Percentiles rank a stretch among this genome's conserved stretches.
These are phyloP conservation scores for Hypericum androsaemum DNA, from an alignment of 345 rosid species.

Conservation along the genomic window DNA sequence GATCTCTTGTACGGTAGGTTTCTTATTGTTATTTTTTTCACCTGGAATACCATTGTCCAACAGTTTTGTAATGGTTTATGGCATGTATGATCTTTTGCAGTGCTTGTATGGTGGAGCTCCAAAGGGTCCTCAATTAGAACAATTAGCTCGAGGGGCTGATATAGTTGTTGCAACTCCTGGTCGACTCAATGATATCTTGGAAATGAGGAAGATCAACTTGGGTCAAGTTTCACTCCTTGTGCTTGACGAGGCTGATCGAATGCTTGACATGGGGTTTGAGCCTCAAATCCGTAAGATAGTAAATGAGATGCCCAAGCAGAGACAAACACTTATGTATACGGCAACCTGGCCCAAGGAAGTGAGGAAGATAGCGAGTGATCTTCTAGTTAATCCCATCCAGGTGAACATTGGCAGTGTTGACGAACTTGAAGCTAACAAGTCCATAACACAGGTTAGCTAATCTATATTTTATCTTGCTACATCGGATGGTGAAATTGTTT, in stretches of 20 bases:
- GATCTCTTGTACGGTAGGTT: conserved; percentile 79
- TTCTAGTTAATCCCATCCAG: conserved; percentile 85
- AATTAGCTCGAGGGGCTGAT: conserved; percentile 83
- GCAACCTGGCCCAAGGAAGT: conserved; percentile 99
- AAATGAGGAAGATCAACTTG: conserved; percentile 70
- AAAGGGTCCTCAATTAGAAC: conserved; percentile 74
- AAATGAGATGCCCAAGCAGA: conserved; percentile 77
- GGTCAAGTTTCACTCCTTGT: conserved; percentile 82
- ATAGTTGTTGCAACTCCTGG: conserved; percentile 99
- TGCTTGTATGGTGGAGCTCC: conserved; percentile 99
- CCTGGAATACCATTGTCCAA: not conserved
- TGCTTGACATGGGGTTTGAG: conserved; percentile 99
- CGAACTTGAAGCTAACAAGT: conserved; percentile 90
- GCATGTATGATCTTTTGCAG: conserved; percentile 27
- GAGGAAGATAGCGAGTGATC: conserved; percentile 80
- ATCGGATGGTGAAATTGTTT: no score
- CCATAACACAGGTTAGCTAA: conserved; percentile 75
- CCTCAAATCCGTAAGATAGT: conserved; percentile 96
- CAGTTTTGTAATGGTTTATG: conserved; percentile 1
- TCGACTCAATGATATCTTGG: conserved; percentile 87
- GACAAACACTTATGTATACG: conserved; percentile 94
- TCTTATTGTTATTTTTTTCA: not conserved
- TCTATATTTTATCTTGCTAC: no score
- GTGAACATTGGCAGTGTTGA: conserved; percentile 95
- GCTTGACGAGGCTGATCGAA: conserved; percentile 96